Evolutionary conservation across 1,139 yeast species (phyloP), one percentile per base, ranked within the genome.

Genomic region (Candida glucosophila): DNA sequence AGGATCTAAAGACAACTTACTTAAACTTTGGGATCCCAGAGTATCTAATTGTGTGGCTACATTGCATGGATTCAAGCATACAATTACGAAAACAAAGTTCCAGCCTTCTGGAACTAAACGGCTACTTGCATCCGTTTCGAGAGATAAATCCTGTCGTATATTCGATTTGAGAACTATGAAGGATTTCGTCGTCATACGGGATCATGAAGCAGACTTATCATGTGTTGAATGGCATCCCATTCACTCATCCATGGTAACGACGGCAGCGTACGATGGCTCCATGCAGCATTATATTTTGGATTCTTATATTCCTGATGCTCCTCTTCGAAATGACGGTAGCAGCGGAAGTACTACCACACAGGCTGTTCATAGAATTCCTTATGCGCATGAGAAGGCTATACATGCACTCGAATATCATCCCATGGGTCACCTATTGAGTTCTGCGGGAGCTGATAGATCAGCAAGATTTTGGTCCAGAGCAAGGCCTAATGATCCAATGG

Each of bases 1-100:
- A 39, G 92, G 97, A 0, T 88, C 97, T 1, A 90, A 92, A 48
- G 99, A 90, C 54, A 92, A 92, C 50, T 60, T 86, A 40, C 75
- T 90, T 25, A 88, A 88, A 52, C 62, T 90, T 19, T 90, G 98
- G 98, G 99, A 90, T 49, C 99, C 99, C 5, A 67, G 98, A 31
- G 63, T 67, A 5, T 75, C 79, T 0, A 65, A 67, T 27, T 77
- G 90, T 40, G 61, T 90, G 4, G 65, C 86, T 2, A 86, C 97
- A 1, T 52, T 90, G 19, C 86, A 86, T 45, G 95, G 94, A 6
- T 88, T 85, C 53, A 90, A 92, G 45, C 95, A 90, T 51, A 90
- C 97, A 0, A 86, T 92, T 13, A 73, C 88, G 19, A 77, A 79
- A 38, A 77, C 93, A 1, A 60, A 74, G 43, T 90, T 90, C 49